A percentile compares a stretch with the other conserved stretches of the same genome.
phyloP scores from a whole-genome alignment of 768 basidiomycete genomes.

The Cystofilobasidium macerans region DNA sequence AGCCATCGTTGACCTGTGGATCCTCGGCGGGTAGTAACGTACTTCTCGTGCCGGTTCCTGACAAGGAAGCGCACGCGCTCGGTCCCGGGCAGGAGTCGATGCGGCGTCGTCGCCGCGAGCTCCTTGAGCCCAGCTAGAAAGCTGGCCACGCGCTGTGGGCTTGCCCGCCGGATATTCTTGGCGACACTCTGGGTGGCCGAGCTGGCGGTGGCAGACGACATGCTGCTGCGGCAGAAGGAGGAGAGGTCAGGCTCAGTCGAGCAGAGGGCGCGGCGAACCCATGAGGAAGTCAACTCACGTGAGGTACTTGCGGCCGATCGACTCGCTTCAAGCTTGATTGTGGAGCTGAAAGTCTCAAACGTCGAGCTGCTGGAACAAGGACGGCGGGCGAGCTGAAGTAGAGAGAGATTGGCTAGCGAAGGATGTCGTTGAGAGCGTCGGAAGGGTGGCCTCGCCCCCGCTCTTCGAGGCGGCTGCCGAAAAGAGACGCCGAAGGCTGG shows the following conservation, averaged over 20 bases:
- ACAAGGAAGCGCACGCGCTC: neutral
- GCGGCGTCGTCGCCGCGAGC: neutral
- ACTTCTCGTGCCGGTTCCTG: neutral
- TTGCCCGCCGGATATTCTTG: too few relatives aligned
- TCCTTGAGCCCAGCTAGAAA: neutral
- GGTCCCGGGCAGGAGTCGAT: neutral
- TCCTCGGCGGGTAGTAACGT: neutral
- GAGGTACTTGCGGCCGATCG: too few relatives aligned
- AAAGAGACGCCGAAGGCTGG: neutral
- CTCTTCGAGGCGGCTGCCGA: neutral
- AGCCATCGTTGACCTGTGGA: neutral
- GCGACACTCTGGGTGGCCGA: too few relatives aligned
- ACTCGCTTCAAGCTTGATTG: too few relatives aligned
- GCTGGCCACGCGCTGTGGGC: neutral
- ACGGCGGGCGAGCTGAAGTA: too few relatives aligned
- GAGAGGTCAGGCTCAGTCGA: too few relatives aligned
- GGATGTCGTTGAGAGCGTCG: neutral
- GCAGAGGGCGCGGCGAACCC: too few relatives aligned
- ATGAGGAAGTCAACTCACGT: too few relatives aligned
- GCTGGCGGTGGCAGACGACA: too few relatives aligned
- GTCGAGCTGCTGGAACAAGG: too few relatives aligned
- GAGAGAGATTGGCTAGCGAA: neutral
- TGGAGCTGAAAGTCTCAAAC: too few relatives aligned
- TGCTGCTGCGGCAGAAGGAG: too few relatives aligned
- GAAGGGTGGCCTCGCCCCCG: neutral